These are phyloP conservation scores for Fagopyrum tataricum DNA, from an alignment of 148 eudicot genomes.

Conservation along the genomic window DNA sequence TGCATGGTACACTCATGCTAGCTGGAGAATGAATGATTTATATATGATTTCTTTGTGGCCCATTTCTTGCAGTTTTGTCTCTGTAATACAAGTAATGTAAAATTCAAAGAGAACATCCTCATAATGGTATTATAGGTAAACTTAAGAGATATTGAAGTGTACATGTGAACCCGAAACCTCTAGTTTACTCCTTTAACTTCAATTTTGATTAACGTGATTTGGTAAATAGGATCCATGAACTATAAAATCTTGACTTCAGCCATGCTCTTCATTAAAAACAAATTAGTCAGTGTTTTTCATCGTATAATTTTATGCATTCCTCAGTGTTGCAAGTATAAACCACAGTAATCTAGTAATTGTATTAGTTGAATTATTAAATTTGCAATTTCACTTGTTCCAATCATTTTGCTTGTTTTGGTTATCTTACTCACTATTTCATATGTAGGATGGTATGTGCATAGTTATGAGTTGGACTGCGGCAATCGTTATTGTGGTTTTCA, in stretches of 20 bases:
- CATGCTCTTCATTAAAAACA: neutral
- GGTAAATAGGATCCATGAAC: neutral
- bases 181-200: neutral
- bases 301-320: neutral
- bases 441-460: conserved; percentile 57
- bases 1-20: neutral
- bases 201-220: neutral
- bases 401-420: neutral
- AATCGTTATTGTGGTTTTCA: conserved; percentile 40
- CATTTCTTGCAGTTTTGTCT: neutral
- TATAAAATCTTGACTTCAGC: neutral
- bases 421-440: neutral
- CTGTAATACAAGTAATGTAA: neutral
- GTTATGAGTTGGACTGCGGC: conserved; percentile 42
- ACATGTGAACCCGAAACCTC: neutral
- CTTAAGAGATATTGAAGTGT: neutral
- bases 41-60: neutral
- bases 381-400: neutral
- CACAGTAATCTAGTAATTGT: neutral
- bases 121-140: neutral
- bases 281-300: neutral
- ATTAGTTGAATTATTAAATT: neutral
- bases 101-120: neutral
- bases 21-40: neutral
- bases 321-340: neutral